phyloP scores from a whole-genome alignment of 2,329 filamentous ascomycete genomes.

The Penicillium sp. region DNA sequence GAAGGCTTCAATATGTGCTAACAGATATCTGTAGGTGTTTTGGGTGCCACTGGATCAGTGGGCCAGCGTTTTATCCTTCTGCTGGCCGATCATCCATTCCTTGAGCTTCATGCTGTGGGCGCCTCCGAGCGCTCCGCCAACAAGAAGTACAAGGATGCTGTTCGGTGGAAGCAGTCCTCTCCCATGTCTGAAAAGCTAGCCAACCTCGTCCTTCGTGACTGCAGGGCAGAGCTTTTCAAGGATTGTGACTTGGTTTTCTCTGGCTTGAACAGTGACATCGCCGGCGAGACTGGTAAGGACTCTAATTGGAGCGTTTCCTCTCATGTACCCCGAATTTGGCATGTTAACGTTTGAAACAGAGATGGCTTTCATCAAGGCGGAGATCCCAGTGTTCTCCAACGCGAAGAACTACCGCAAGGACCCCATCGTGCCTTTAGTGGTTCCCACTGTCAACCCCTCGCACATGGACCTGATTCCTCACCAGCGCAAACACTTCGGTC shows the following conservation, averaged over 20 bases:
- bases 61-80: slow-evolving; percentile 95
- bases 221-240: slow-evolving; percentile 75
- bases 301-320: background rate
- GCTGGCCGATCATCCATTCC: slow-evolving; percentile 81
- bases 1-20: slow-evolving; percentile 9
- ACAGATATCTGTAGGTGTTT: slow-evolving; percentile 58
- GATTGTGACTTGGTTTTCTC: slow-evolving; percentile 95
- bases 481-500: slow-evolving; percentile 71
- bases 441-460: slow-evolving; percentile 88
- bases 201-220: slow-evolving; percentile 82
- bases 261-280: slow-evolving; percentile 88
- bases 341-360: slow-evolving; percentile 55
- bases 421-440: slow-evolving; percentile 86
- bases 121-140: slow-evolving; percentile 86
- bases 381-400: slow-evolving; percentile 94
- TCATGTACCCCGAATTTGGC: background rate
- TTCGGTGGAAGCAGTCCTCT: slow-evolving; percentile 88
- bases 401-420: slow-evolving; percentile 96
- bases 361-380: slow-evolving; percentile 83
- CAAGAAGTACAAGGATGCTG: slow-evolving; percentile 93
- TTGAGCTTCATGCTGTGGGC: slow-evolving; percentile 84
- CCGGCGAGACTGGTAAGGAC: slow-evolving; percentile 76
- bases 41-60: slow-evolving; percentile 91
- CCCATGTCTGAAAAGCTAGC: slow-evolving; percentile 76
- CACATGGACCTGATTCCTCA: slow-evolving; percentile 89